Base-by-base conservation (phyloP, 2,329 filamentous ascomycete genomes). In the Daldinia sp. region DNA sequence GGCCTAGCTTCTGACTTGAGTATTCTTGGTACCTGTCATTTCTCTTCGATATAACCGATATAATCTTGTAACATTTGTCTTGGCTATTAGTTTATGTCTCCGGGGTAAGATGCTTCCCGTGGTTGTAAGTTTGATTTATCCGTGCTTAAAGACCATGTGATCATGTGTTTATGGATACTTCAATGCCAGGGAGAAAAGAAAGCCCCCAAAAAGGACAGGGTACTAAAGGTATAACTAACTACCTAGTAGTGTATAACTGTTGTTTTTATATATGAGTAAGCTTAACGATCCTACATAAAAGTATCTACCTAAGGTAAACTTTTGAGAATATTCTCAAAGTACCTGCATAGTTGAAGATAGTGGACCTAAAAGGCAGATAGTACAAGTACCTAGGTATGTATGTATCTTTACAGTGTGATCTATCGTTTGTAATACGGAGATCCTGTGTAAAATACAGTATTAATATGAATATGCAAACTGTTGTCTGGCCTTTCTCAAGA, bases 31-130 rank as follows among this genome's bases (percentile, higher is more conserved):
- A 65, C 39, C 59, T 58, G n/a, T 63, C 39, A 59, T 59, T 69
- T 59, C 42, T 30, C 28, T 42, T 64, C n/a, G 42, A 71, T 63
- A 66, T 67, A 70, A 60, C 68, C 58, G 65, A 65, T 62, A 46
- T 65, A 59, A 65, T 48, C 33, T 46, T 46, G 33, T 15, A 63
- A 39, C 63, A 39, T 50, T 37, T 33, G 26, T 50, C 46, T 57
- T 56, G 53, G 56, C 37, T 58, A 60, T 10, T 30, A n/a, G 35
- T 55, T 37, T 41, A 44, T 28, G 9, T 33, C 10, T 10, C 44
- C 28, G 6, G 33, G 15, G 33, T 33, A 13, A 13, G 18, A 33
- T 60, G 39, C 15, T 18, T 26, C 53, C 23, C 15, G 26, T 50
- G 23, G 44, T 28, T 48, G 46, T 50, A n/a, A 28, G 26, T 23